Conservation (phyloP, 2,329 filamentous ascomycete species). For the Diplocarpon rosae region DNA sequence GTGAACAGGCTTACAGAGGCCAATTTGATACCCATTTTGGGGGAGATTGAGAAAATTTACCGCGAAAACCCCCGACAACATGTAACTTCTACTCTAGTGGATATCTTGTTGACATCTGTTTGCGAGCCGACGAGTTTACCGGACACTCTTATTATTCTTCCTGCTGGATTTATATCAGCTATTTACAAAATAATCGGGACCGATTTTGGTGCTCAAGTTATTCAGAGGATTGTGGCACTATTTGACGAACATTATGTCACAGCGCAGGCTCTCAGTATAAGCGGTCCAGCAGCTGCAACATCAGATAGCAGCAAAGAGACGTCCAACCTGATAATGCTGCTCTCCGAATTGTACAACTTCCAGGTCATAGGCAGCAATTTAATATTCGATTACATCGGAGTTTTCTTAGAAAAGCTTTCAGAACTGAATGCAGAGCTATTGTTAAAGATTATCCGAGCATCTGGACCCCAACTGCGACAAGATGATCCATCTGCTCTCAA, state of each 20-base stretch:
- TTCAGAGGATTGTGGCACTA: conserved; percentile 66
- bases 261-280: conserved; percentile 27
- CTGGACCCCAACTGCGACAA: conserved; percentile 70
- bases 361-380: conserved; percentile 74
- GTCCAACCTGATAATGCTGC: conserved; percentile 68
- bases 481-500: conserved; percentile 85
- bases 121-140: conserved; percentile 67
- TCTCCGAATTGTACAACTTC: conserved; percentile 86
- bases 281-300: conserved; percentile 21
- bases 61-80: conserved; percentile 75
- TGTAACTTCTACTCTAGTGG: conserved; percentile 70
- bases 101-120: conserved; percentile 68
- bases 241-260: conserved; percentile 57
- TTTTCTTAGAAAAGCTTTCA: conserved; percentile 62
- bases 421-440: conserved; percentile 85
- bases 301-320: conserved; percentile 43
- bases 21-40: conserved; percentile 74
- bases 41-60: conserved; percentile 75
- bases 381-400: conserved; percentile 81
- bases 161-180: conserved; percentile 80
- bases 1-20: conserved; percentile 90
- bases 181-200: conserved; percentile 79
- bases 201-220: conserved; percentile 79
- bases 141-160: conserved; percentile 83
- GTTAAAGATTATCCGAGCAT: conserved; percentile 71